These are phyloP conservation scores for Microthlaspi erraticum DNA, from an alignment of 345 rosid species.

Conservation along the genomic window DNA sequence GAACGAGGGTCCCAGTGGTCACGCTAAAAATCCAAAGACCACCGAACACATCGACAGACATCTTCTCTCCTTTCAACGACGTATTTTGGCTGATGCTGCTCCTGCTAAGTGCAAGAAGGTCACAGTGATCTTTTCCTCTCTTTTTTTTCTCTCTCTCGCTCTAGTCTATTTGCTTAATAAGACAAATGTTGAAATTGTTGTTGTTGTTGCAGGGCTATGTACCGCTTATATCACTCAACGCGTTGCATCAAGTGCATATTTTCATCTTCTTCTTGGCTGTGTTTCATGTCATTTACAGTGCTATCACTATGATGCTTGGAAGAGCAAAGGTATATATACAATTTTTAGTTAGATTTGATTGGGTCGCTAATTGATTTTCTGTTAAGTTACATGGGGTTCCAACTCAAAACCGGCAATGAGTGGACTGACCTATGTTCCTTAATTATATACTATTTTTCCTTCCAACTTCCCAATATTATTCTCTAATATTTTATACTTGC, in stretches of 20 bases:
- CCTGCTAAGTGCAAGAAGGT: slow-evolving; percentile 28
- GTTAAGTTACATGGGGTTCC: too few species aligned
- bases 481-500: too few species aligned
- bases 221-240: slow-evolving; percentile 77
- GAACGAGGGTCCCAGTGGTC: background rate
- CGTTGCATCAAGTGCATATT: slow-evolving; percentile 89
- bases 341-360: too few species aligned
- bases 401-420: too few species aligned
- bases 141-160: background rate
- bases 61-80: slow-evolving; percentile 37
- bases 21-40: slow-evolving; percentile 17
- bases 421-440: too few species aligned
- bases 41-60: slow-evolving; percentile 21
- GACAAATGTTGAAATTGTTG: background rate
- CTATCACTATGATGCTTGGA: slow-evolving; percentile 85
- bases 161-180: background rate
- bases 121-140: background rate
- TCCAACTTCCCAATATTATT: too few species aligned
- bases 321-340: slow-evolving; percentile 66
- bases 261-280: slow-evolving; percentile 94
- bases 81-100: slow-evolving; percentile 49
- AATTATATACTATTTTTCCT: too few species aligned
- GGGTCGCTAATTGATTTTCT: too few species aligned
- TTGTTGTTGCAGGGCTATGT: slow-evolving; percentile 65
- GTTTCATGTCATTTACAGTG: slow-evolving; percentile 85